phyloP scores from a whole-genome alignment of 257 asterid species.

The Nicotiana benthamiana region DNA sequence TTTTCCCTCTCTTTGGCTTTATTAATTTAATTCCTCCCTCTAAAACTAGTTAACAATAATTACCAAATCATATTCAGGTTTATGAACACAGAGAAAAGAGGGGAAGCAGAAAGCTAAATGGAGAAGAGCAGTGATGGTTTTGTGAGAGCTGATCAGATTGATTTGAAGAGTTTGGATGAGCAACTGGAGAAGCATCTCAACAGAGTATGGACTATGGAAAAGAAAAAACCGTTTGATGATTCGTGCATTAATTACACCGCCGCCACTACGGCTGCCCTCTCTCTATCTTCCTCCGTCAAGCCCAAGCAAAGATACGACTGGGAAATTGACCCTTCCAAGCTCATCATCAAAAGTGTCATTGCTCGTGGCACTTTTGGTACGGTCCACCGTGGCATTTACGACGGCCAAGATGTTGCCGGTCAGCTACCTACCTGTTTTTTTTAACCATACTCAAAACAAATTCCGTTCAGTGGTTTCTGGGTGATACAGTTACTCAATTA shows the following conservation, averaged over 20 bases:
- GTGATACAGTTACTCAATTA: neutral
- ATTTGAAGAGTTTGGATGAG: slow-evolving; percentile 80
- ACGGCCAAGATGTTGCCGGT: slow-evolving; percentile 9
- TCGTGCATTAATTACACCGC: neutral
- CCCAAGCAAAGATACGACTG: slow-evolving; percentile 15
- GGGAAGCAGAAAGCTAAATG: slow-evolving; percentile 21
- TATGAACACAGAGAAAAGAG: neutral
- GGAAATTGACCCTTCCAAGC: slow-evolving; percentile 18
- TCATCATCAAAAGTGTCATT: slow-evolving; percentile 25
- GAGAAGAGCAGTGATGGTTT: slow-evolving; percentile 72
- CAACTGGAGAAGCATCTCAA: slow-evolving; percentile 66
- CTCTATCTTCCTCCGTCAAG: neutral
- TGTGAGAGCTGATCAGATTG: slow-evolving; percentile 89
- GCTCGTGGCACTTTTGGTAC: slow-evolving; percentile 40
- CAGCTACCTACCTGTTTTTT: neutral
- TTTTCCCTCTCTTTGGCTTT: neutral
- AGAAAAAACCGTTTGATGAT: slow-evolving; percentile 23
- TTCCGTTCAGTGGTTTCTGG: neutral
- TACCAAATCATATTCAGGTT: neutral
- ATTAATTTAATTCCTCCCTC: neutral
- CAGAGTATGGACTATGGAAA: slow-evolving; percentile 59
- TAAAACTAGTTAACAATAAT: neutral
- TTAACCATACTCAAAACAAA: neutral
- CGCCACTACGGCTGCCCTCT: neutral
- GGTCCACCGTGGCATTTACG: slow-evolving; percentile 5